Base-by-base conservation (phyloP, 192 early-diverging fungal species). In the Podila clonocystis region DNA sequence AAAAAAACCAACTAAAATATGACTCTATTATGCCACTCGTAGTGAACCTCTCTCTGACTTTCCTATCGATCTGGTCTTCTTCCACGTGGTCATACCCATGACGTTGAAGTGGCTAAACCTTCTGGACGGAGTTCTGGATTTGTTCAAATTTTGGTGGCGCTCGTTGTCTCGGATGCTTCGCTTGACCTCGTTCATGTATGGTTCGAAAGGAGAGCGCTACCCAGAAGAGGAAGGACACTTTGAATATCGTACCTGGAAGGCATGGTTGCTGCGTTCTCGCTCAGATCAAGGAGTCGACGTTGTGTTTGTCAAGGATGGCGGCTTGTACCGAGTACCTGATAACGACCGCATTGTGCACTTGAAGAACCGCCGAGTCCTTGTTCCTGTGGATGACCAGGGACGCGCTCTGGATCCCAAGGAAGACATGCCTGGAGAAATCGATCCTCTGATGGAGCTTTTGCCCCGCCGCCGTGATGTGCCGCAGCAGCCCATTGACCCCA, bases 121-220 rank as follows among this genome's bases (percentile, higher is more conserved):
- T 2, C 87, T 86, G 33, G 84, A 85, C n/a, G 45, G 87, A 11
- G 85, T 93, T 61, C 82, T 87, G 24, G 61, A 52, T 3, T 62
- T 93, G 45, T 84, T 95, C 50, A 70, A 80, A 26, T 65, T 65
- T 31, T 98, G 97, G 94, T 97, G 96, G 93, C 83, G 82, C 11
- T 58, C 86, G 30, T 87, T 89, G 1, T 90, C 95, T 28, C 83
- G 84, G 15, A 63, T 70, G 9, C 73, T 95, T 33, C 90, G 96
- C 2, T 75, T 99, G 61, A 90, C 92, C 2, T 91, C 93, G 58
- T 98, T 98, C 76, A 86, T 99, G 79, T 90, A 97, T 68, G 69
- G 75, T 4, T 64, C 57, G 2, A 73, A 83, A 17, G 94, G 93
- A 17, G 85, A 82, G 50, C 85, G 90, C 20, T 78, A 83, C 65